These are phyloP conservation scores for Tetracladium marchalianum DNA, from an alignment of 495 filamentous ascomycete genomes.

Conservation along the genomic window DNA sequence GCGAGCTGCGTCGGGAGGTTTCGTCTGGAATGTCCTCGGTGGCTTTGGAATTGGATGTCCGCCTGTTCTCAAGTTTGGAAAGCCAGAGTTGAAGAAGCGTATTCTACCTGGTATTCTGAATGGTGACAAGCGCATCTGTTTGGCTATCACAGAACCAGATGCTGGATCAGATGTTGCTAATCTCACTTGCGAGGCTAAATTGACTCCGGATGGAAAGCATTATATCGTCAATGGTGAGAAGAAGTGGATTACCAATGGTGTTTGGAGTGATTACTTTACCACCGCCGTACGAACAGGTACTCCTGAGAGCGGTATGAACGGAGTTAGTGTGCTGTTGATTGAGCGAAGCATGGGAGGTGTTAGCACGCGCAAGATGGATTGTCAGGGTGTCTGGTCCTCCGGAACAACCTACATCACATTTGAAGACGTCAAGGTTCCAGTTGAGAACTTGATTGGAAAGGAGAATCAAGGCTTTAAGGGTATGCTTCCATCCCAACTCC, in stretches of 20 bases:
- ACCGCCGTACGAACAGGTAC: conserved; percentile 84
- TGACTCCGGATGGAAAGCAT: conserved; percentile 88
- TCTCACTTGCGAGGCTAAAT: conserved; percentile 88
- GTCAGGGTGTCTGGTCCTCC: conserved; percentile 90
- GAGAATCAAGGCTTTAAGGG: conserved; percentile 95
- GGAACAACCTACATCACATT: conserved; percentile 97
- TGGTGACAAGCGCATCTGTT: conserved; percentile 92
- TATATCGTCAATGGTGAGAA: conserved; percentile 99
- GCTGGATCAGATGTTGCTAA: conserved; percentile 84
- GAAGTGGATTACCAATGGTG: conserved; percentile 99
- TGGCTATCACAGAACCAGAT: conserved; percentile 78
- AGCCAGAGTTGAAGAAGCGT: conserved; percentile 72
- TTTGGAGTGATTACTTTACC: conserved; percentile 98
- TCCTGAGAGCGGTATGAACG: conserved; percentile 71
- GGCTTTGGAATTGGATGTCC: conserved; percentile 88
- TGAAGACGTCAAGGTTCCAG: conserved; percentile 96
- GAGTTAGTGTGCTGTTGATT: conserved; percentile 82
- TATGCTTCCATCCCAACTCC: conserved; percentile 26
- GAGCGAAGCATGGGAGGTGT: conserved; percentile 55
- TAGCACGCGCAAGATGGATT: conserved; percentile 91
- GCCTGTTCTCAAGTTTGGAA: conserved; percentile 85
- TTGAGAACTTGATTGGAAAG: conserved; percentile 95
- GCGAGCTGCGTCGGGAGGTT: conserved; percentile 77
- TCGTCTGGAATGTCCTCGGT: conserved; percentile 97
- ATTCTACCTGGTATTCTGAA: conserved; percentile 74